Percentiles rank a stretch among this genome's conserved stretches.
Evolutionary conservation across 2,329 filamentous ascomycete genomes (phyloP).

Genomic region (Calycina herbarum): DNA sequence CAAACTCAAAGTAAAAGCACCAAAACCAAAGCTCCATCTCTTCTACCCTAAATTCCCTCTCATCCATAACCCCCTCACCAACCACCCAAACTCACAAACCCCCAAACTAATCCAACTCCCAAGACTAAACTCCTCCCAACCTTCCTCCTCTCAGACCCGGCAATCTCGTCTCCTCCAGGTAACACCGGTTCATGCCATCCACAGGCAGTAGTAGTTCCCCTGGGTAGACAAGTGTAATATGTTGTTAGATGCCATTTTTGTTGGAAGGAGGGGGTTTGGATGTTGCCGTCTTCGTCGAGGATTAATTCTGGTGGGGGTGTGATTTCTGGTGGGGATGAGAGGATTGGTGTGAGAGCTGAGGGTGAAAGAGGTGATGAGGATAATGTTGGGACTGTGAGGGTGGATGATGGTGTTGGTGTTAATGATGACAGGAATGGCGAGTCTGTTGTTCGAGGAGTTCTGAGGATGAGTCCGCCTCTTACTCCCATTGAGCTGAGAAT

Average conservation of each 20-base stretch:
- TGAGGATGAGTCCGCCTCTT: neutral
- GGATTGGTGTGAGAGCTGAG: neutral
- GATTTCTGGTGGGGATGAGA: neutral
- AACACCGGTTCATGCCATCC: slow-evolving; percentile 35
- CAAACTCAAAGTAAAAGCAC: too few species aligned
- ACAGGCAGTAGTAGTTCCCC: slow-evolving; percentile 27
- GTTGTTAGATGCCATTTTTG: slow-evolving; percentile 37
- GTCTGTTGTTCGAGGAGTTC: neutral
- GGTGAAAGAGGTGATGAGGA: neutral
- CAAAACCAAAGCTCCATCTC: neutral
- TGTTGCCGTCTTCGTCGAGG: slow-evolving; percentile 28
- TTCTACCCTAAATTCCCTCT: neutral
- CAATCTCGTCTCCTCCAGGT: slow-evolving; percentile 34
- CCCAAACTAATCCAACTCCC: neutral
- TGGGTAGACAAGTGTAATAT: slow-evolving; percentile 33
- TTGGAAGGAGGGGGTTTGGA: slow-evolving; percentile 12
- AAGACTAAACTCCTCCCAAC: neutral
- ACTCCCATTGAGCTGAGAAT: neutral
- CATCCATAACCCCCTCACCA: neutral
- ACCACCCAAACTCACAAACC: slow-evolving; percentile 16
- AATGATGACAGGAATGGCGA: neutral
- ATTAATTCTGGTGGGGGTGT: slow-evolving; percentile 2
- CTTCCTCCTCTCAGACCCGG: slow-evolving; percentile 19
- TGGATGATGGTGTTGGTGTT: neutral
- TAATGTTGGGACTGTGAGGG: neutral